phyloP scores from a whole-genome alignment of 495 filamentous ascomycete species.

The Copromyces sp. region DNA sequence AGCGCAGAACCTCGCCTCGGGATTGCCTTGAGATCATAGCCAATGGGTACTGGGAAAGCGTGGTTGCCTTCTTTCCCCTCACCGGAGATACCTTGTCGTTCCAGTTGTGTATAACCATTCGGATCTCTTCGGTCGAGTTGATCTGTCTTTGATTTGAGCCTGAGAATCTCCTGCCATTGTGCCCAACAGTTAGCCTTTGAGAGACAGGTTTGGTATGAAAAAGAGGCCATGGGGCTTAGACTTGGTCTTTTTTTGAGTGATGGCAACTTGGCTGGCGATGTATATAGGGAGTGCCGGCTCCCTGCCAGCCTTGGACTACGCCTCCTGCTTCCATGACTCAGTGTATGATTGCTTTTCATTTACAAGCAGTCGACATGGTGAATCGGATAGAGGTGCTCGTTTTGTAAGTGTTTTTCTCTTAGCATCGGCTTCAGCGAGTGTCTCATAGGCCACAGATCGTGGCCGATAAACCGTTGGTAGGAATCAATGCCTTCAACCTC shows the following conservation, averaged over 20 bases:
- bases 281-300: neutral
- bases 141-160: neutral
- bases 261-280: neutral
- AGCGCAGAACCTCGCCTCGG: neutral
- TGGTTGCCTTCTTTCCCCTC: neutral
- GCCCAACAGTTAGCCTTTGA: neutral
- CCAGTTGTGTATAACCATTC: neutral
- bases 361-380: neutral
- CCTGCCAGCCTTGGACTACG: neutral
- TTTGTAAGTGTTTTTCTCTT: neutral
- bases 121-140: neutral
- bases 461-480: neutral
- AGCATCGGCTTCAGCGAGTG: neutral
- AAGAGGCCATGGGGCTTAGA: neutral
- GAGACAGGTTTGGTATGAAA: neutral
- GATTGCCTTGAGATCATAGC: neutral
- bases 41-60: neutral
- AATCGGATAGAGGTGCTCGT: neutral
- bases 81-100: neutral
- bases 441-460: neutral
- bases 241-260: neutral
- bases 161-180: neutral
- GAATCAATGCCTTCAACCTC: neutral
- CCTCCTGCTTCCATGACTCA: neutral
- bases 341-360: neutral